These are phyloP conservation scores for Candida montana DNA, from an alignment of 805 yeast genomes.

Conservation along the genomic window DNA sequence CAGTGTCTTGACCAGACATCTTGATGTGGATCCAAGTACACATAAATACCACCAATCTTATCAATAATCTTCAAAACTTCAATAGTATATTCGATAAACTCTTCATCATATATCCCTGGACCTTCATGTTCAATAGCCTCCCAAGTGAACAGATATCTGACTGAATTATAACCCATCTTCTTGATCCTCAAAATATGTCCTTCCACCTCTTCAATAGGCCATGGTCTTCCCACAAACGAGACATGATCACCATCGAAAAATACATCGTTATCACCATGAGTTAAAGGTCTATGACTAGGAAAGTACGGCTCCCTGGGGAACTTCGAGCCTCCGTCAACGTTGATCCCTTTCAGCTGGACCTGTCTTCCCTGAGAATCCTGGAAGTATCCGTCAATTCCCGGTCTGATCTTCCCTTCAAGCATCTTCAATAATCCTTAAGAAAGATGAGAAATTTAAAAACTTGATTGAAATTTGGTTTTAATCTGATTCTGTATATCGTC, in stretches of 20 bases:
- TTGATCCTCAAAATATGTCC: slow-evolving; percentile 66
- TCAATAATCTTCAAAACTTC: slow-evolving; percentile 53
- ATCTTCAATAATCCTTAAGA: background rate
- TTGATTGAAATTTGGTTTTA: too few relatives aligned
- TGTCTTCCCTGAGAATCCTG: slow-evolving; percentile 50
- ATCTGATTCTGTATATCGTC: too few relatives aligned
- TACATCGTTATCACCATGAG: slow-evolving; percentile 29
- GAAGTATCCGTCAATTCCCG: slow-evolving; percentile 53
- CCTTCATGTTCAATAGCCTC: slow-evolving; percentile 89
- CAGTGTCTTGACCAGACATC: slow-evolving; percentile 88
- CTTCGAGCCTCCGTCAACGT: slow-evolving; percentile 71
- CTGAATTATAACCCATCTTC: slow-evolving; percentile 74
- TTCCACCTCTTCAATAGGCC: slow-evolving; percentile 67
- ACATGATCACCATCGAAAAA: slow-evolving; percentile 70
- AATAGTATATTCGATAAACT: slow-evolving; percentile 65
- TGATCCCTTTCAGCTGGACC: slow-evolving; percentile 72
- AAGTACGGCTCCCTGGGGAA: slow-evolving; percentile 54
- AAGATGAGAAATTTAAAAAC: background rate
- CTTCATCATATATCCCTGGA: slow-evolving; percentile 77
- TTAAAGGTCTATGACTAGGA: slow-evolving; percentile 31
- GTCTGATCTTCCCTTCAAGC: slow-evolving; percentile 20
- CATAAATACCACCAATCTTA: slow-evolving; percentile 66
- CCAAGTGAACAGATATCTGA: slow-evolving; percentile 81
- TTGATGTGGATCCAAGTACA: slow-evolving; percentile 85
- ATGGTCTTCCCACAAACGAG: slow-evolving; percentile 81